Evolutionary conservation across 1,139 yeast species (phyloP).

Genomic region (Suhomyces anneliseae): DNA sequence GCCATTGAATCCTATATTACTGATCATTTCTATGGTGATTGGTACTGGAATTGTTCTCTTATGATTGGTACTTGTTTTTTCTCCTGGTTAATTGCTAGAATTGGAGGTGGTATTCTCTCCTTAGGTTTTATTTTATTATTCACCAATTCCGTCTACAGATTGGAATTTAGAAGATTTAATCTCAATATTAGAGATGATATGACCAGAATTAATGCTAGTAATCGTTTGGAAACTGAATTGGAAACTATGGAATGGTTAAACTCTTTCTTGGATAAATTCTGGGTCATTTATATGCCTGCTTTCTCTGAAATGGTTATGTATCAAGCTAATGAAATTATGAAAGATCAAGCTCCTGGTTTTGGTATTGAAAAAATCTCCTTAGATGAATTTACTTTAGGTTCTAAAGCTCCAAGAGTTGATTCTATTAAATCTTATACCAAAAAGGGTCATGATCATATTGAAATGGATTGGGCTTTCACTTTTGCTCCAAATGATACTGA

Average conservation of each 20-base stretch:
- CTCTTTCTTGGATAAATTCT: constrained; percentile 70
- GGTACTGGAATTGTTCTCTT: constrained; percentile 67
- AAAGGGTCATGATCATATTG: constrained; percentile 63
- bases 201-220: constrained; percentile 58
- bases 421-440: constrained; percentile 71
- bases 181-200: constrained; percentile 73
- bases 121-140: constrained; percentile 57
- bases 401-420: constrained; percentile 74
- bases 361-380: constrained; percentile 73
- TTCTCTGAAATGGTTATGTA: constrained; percentile 72
- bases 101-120: constrained; percentile 58
- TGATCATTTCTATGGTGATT: constrained; percentile 70
- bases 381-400: constrained; percentile 76
- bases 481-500: constrained; percentile 81
- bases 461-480: constrained; percentile 82
- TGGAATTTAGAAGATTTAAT: constrained; percentile 72
- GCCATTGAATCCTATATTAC: constrained; percentile 56
- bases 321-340: constrained; percentile 62
- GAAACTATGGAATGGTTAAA: constrained; percentile 84
- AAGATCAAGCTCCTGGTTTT: constrained; percentile 76
- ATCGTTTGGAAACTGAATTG: constrained; percentile 57
- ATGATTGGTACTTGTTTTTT: constrained; percentile 71
- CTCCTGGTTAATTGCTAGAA: constrained; percentile 60
- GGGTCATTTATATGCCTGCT: constrained; percentile 88
- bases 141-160: constrained; percentile 64